Base-by-base conservation (phyloP, 2,329 filamentous ascomycete genomes). In the Aspergillus sp. region DNA sequence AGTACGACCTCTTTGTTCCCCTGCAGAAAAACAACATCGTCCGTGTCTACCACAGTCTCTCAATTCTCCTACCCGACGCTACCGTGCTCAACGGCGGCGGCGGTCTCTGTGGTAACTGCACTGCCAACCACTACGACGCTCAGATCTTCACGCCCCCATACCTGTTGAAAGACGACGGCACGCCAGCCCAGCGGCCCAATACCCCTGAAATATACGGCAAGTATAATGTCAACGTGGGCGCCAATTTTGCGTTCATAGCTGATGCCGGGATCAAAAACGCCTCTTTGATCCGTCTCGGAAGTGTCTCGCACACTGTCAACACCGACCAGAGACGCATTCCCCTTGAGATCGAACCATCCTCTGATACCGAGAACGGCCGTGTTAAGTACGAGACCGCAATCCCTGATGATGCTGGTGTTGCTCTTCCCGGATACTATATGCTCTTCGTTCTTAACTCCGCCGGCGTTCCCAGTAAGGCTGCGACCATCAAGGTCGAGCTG, bases 71-170 rank as follows among this genome's bases (percentile, higher is more conserved):
- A 12, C 69, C 70, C 1, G 76, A 81, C 49, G 78, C 62, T 0
- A 75, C 70, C 1, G 74, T 80, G 4, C 67, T 78, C 49, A 73
- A 61, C 12, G 77, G 69, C 7, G 78, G 78, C 10, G 76, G 78
- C 6, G 78, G 78, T 2, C 67, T 82, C 4, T 82, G 79, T 45
- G 71, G 70, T 7, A 37, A 69, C 62, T 73, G 69, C 50, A 60
- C 60, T 3, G 64, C 66, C 22, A 76, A 82, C 48, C 80, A 83
- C 52, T 71, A 69, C 35, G 76, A 82, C 51, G 77, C 61, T 4
- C 72, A 82, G 59, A 74, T 83, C 45, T 82, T 74, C 59, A 70
- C 68, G 4, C 80, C 80, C 0, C 73, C 75, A 0, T 82, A 83
- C 51, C 74, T 82, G 0, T 74, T 79, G 50, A 73, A 71, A 25